Conservation (phyloP, 257 asterid genomes). For the Solanum arcanum region DNA sequence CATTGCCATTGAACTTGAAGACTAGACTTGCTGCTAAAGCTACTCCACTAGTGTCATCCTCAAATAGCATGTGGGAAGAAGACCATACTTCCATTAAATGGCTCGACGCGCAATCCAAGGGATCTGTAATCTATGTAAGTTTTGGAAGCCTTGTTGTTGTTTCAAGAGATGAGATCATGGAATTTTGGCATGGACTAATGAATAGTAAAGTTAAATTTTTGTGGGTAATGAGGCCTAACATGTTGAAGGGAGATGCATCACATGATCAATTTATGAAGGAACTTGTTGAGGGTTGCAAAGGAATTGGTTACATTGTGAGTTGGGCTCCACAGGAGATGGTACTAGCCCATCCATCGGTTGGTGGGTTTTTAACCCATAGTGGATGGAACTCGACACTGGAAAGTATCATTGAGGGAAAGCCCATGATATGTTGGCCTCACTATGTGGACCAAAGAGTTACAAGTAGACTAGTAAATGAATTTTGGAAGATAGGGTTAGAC, state of each 20-base stretch:
- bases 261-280: background rate
- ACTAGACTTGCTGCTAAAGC: background rate
- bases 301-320: slow-evolving; percentile 8
- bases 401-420: slow-evolving; percentile 18
- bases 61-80: slow-evolving; percentile 22
- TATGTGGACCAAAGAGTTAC: slow-evolving; percentile 32
- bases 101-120: slow-evolving; percentile 11
- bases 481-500: slow-evolving; percentile 53
- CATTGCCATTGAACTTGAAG: slow-evolving; percentile 8
- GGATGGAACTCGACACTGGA: slow-evolving; percentile 16
- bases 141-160: slow-evolving; percentile 14
- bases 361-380: slow-evolving; percentile 9
- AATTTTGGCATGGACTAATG: slow-evolving; percentile 17
- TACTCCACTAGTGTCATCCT: background rate
- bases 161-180: slow-evolving; percentile 4
- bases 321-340: slow-evolving; percentile 24
- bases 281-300: background rate
- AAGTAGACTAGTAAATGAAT: slow-evolving; percentile 43
- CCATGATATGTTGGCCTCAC: slow-evolving; percentile 24
- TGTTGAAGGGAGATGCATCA: background rate
- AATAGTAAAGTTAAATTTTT: slow-evolving; percentile 16
- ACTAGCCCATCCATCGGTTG: slow-evolving; percentile 6
- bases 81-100: slow-evolving; percentile 10
- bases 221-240: slow-evolving; percentile 15
- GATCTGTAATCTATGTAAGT: slow-evolving; percentile 20